Conservation (phyloP, 2,329 filamentous ascomycete species). For the Talaromyces pinophilus region DNA sequence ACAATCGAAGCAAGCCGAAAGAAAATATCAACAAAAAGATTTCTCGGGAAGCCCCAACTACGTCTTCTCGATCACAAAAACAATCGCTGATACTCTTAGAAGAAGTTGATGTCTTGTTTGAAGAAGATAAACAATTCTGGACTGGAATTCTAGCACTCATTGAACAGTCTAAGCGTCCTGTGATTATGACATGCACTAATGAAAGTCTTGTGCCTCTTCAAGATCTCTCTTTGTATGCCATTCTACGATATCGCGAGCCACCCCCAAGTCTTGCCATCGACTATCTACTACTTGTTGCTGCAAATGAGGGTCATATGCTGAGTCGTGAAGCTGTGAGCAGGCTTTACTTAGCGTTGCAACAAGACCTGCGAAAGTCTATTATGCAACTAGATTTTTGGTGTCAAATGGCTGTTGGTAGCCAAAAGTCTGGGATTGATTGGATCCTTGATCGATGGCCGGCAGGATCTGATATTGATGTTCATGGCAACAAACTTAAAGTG, state of each 20-base stretch:
- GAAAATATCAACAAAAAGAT: slow-evolving; percentile 14
- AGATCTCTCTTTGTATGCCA: slow-evolving; percentile 76
- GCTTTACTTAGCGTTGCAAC: slow-evolving; percentile 68
- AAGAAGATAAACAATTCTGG: slow-evolving; percentile 97
- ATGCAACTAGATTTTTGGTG: slow-evolving; percentile 94
- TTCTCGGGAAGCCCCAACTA: slow-evolving; percentile 30
- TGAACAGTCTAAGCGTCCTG: slow-evolving; percentile 80
- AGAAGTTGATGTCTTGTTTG: slow-evolving; percentile 90
- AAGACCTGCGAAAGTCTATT: slow-evolving; percentile 78
- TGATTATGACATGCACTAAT: slow-evolving; percentile 93
- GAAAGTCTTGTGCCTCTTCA: slow-evolving; percentile 77
- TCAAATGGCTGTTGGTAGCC: slow-evolving; percentile 88
- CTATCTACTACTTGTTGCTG: slow-evolving; percentile 77
- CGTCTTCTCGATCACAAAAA: slow-evolving; percentile 62
- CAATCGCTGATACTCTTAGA: slow-evolving; percentile 93
- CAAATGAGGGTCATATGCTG: slow-evolving; percentile 84
- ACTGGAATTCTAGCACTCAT: slow-evolving; percentile 75
- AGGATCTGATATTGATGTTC: slow-evolving; percentile 66
- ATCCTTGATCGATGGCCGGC: slow-evolving; percentile 76
- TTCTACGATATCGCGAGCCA: slow-evolving; percentile 73
- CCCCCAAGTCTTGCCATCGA: slow-evolving; percentile 71
- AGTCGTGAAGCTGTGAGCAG: slow-evolving; percentile 64
- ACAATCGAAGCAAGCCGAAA: slow-evolving; percentile 11
- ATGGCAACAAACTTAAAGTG: slow-evolving; percentile 71
- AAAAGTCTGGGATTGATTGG: slow-evolving; percentile 88